A percentile compares a stretch with the other conserved stretches of the same genome.
These are phyloP conservation scores for Salvia miltiorrhiza DNA, from an alignment of 257 asterid species.

Conservation along the genomic window DNA sequence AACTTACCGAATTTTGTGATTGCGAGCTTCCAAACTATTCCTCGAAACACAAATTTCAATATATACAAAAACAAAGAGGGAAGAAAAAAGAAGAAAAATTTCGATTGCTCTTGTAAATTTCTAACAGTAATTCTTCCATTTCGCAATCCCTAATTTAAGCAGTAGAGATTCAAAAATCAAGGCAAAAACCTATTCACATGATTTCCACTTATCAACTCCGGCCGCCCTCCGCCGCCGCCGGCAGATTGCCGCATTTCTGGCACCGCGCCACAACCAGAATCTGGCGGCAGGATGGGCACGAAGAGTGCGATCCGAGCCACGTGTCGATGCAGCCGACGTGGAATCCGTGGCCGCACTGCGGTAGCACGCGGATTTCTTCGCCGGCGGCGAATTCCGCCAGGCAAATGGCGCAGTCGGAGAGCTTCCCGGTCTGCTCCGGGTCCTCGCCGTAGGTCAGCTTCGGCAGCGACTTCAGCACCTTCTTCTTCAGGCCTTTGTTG, in stretches of 20 bases:
- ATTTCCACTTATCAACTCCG: slow-evolving; percentile 24
- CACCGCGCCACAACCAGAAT: slow-evolving; percentile 49
- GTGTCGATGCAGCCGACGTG: slow-evolving; percentile 54
- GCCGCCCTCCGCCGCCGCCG: slow-evolving; percentile 27
- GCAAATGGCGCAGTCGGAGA: slow-evolving; percentile 53
- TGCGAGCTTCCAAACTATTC: not conserved
- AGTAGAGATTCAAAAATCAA: not conserved
- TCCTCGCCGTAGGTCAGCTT: slow-evolving; percentile 33
- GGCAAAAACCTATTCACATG: slow-evolving; percentile 41
- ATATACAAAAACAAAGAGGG: not conserved
- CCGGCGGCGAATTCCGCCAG: slow-evolving; percentile 49
- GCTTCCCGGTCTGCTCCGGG: slow-evolving; percentile 23
- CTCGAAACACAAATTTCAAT: not conserved
- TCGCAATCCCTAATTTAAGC: slow-evolving; percentile 14
- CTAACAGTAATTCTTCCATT: slow-evolving; percentile 7
- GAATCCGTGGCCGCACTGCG: slow-evolving; percentile 54
- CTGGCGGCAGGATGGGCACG: slow-evolving; percentile 58
- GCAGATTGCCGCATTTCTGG: slow-evolving; percentile 43
- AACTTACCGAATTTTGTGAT: not conserved
- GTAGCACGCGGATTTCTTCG: slow-evolving; percentile 52
- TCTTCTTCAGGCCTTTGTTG: slow-evolving; percentile 52
- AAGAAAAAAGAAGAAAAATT: not conserved
- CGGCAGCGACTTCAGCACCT: slow-evolving; percentile 44
- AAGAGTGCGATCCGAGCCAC: slow-evolving; percentile 57
- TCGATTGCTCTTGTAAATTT: not conserved